These are phyloP conservation scores for Leonotis leonurus DNA, from an alignment of 257 asterid species.

Conservation along the genomic window DNA sequence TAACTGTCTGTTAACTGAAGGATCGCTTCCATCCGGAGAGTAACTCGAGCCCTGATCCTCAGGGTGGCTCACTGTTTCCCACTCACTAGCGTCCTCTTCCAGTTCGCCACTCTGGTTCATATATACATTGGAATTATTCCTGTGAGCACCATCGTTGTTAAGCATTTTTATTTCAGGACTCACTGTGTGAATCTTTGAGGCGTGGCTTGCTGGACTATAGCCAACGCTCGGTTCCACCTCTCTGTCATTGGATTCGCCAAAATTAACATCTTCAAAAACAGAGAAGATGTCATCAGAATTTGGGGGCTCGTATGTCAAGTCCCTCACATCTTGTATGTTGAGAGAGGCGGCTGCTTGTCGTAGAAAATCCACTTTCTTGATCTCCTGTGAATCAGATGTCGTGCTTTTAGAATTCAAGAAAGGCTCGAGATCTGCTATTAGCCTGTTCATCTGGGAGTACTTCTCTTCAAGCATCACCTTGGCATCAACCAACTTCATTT, in stretches of 20 bases:
- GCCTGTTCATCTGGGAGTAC: slow-evolving; percentile 41
- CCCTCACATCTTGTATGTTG: slow-evolving; percentile 41
- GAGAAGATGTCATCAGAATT: slow-evolving; percentile 45
- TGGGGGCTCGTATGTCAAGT: slow-evolving; percentile 45
- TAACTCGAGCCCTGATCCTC: slow-evolving; percentile 49
- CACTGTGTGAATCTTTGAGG: slow-evolving; percentile 29
- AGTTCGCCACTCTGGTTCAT: slow-evolving; percentile 36
- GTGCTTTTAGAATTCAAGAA: slow-evolving; percentile 24
- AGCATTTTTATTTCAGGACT: slow-evolving; percentile 31
- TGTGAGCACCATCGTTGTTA: slow-evolving; percentile 10
- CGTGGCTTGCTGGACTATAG: slow-evolving; percentile 38
- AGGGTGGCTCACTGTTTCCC: slow-evolving; percentile 60
- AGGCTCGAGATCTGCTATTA: slow-evolving; percentile 27
- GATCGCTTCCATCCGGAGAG: slow-evolving; percentile 45
- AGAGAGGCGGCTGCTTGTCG: slow-evolving; percentile 36
- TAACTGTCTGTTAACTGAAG: slow-evolving; percentile 18
- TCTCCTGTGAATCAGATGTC: slow-evolving; percentile 26
- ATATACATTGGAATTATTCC: slow-evolving; percentile 25
- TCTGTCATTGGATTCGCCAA: slow-evolving; percentile 34
- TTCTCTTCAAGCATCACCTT: slow-evolving; percentile 62
- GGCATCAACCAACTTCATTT: slow-evolving; percentile 61
- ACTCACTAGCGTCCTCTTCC: slow-evolving; percentile 52
- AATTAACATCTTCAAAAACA: slow-evolving; percentile 39
- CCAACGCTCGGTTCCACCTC: slow-evolving; percentile 27
- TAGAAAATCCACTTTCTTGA: slow-evolving; percentile 36